phyloP scores from a whole-genome alignment of 2,329 filamentous ascomycete genomes.

The Seiridium cupressi region DNA sequence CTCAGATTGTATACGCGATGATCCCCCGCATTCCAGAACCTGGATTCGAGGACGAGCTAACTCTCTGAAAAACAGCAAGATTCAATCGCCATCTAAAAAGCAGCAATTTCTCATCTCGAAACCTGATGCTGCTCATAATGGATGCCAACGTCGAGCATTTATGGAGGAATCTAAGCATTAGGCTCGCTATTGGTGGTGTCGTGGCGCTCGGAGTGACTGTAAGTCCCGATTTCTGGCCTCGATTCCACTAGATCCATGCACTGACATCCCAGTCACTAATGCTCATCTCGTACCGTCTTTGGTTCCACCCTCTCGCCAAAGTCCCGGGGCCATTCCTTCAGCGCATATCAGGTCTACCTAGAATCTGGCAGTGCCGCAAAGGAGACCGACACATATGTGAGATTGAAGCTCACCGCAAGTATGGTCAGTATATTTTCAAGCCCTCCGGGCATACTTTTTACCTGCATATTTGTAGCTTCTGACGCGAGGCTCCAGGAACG shows the following conservation, averaged over 20 bases:
- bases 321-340: slow-evolving; percentile 5
- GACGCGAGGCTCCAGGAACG: neutral
- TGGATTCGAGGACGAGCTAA: neutral
- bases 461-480: neutral
- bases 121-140: neutral
- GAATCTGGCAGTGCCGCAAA: slow-evolving; percentile 3
- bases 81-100: neutral
- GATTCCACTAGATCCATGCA: neutral
- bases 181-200: neutral
- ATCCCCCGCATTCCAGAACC: neutral
- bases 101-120: neutral
- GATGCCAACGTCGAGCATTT: neutral
- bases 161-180: neutral
- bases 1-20: neutral
- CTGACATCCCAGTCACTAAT: neutral
- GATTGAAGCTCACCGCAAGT: slow-evolving; percentile 1
- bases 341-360: slow-evolving; percentile 3
- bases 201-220: neutral
- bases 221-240: neutral
- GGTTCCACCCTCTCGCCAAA: slow-evolving; percentile 2
- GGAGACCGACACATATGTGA: slow-evolving; percentile 4
- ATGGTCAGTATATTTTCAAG: neutral
- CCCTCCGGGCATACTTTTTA: neutral
- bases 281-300: slow-evolving; percentile 1
- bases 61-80: neutral